Conservation (phyloP, 805 yeast genomes). For the Debaryomyces castellii region DNA sequence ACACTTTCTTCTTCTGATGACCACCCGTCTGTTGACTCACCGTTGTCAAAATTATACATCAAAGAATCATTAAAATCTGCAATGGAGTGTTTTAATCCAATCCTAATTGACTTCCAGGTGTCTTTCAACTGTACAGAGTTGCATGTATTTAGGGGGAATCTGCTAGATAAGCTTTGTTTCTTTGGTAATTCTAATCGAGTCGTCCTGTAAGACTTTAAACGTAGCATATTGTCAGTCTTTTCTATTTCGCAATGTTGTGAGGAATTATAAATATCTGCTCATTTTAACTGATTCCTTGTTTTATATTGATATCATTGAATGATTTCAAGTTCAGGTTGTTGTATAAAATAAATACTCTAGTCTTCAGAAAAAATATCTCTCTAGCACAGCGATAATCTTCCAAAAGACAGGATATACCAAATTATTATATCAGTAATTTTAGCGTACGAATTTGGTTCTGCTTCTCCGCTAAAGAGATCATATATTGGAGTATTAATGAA, state of each 20-base stretch:
- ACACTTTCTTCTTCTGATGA: not conserved
- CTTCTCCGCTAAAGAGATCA: not conserved
- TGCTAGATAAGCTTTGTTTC: not conserved
- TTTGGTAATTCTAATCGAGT: not conserved
- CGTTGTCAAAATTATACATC: too few relatives aligned
- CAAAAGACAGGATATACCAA: too few relatives aligned
- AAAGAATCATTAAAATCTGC: not conserved
- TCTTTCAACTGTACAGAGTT: slow-evolving; percentile 9
- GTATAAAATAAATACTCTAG: too few relatives aligned
- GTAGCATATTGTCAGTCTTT: not conserved
- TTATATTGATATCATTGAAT: too few relatives aligned
- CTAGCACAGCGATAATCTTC: too few relatives aligned
- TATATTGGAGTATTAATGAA: not conserved
- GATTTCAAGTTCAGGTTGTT: too few relatives aligned
- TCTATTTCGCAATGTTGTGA: not conserved
- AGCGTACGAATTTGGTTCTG: not conserved
- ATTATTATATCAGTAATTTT: too few relatives aligned
- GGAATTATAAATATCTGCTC: too few relatives aligned
- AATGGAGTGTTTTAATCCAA: not conserved
- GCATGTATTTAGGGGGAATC: slow-evolving; percentile 15
- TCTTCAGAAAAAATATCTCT: too few relatives aligned
- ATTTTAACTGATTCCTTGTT: too few relatives aligned
- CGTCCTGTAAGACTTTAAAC: not conserved
- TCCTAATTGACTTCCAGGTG: slow-evolving; percentile 8
- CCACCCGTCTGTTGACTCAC: slow-evolving; percentile 1